Percentiles rank a stretch among this genome's conserved stretches.
phyloP scores from a whole-genome alignment of 768 basidiomycete species.

The Suillus spraguei region DNA sequence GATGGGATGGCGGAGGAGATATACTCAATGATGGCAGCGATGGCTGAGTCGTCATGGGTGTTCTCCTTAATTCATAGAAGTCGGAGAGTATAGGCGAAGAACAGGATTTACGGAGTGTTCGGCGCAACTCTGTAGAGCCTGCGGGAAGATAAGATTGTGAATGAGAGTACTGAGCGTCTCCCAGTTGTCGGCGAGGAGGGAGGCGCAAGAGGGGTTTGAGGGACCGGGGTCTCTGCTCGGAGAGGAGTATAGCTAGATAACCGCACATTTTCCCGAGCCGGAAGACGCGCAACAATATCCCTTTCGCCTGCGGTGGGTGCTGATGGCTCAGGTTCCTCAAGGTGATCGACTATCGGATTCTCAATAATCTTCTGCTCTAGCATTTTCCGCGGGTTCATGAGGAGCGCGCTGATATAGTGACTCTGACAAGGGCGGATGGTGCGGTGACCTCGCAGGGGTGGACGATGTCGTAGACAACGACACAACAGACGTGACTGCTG shows the following conservation, averaged over 20 bases:
- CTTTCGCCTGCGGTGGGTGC: conserved; percentile 14
- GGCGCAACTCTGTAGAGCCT: conserved; percentile 13
- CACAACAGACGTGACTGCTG: conserved; percentile 45
- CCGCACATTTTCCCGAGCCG: conserved; percentile 36
- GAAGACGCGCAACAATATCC: conserved; percentile 20
- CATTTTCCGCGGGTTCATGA: conserved; percentile 28
- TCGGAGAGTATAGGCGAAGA: conserved; percentile 59
- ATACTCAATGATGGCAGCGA: conserved; percentile 40
- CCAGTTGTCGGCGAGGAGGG: conserved; percentile 55
- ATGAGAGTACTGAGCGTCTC: conserved; percentile 48
- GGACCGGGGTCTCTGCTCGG: conserved; percentile 70
- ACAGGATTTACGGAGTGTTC: conserved; percentile 45
- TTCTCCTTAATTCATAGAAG: conserved; percentile 37
- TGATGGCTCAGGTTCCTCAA: conserved; percentile 34
- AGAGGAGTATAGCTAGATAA: conserved; percentile 48
- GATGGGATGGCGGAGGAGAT: conserved; percentile 32
- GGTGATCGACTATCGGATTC: conserved; percentile 39
- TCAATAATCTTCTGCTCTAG: conserved; percentile 49
- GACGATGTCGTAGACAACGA: conserved; percentile 35
- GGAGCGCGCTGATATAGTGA: conserved; percentile 23
- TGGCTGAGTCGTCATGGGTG: conserved; percentile 47
- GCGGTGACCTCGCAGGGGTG: conserved; percentile 37
- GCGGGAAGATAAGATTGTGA: conserved; percentile 56
- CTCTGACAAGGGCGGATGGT: conserved; percentile 24
- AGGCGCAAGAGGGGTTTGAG: conserved; percentile 65